Base-by-base conservation (phyloP, 1,284 basidiomycete species). In the Chondrostereum purpureum region DNA sequence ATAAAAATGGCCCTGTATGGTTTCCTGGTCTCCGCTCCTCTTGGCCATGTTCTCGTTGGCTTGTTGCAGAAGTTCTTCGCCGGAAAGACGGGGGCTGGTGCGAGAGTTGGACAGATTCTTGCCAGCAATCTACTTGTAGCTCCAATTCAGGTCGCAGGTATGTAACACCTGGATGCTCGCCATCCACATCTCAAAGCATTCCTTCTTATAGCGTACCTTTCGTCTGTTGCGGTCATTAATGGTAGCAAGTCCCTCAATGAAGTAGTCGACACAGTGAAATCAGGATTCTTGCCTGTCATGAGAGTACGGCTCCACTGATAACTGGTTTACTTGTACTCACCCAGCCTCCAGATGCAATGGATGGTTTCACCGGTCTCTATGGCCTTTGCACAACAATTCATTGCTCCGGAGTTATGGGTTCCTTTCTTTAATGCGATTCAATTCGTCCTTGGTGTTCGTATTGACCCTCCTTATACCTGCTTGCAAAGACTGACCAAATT, bases 1-100 rank as follows among this genome's bases (percentile, higher is more conserved):
- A 47, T 86, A 53, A 89, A 92, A 66, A 90, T 93, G 84, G 83
- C 80, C 2, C 47, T 86, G 20, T 93, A 92, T 57, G 92, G 91
- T 52, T 83, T 87, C 67, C 73, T 86, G 52, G 73, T 92, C 44
- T 89, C 88, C n/a, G 91, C 90, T 4, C 91, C 92, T 2, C 62
- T 93, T 34, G 75, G 80, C 37, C 92, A 93, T 58, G 65, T 76
- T 60, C 78, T 92, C 50, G 75, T 88, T 27, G 80, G 81, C 42
- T 55, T 72, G 21, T 66, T 93, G 43, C 88, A 92, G 62, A 82
- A 75, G 51, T 74, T 74, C 3, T 92, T 94, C 58, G 78, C 78
- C 0, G 90, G 90, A 33, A 83, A 74, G 63, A 84, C 80, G n/a
- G 76, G 80, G 6, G 63, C 78, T 17, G 66, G 69, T 17, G 83